phyloP scores from a whole-genome alignment of 352 stramenopile species.

The Phytophthora aleatoria region DNA sequence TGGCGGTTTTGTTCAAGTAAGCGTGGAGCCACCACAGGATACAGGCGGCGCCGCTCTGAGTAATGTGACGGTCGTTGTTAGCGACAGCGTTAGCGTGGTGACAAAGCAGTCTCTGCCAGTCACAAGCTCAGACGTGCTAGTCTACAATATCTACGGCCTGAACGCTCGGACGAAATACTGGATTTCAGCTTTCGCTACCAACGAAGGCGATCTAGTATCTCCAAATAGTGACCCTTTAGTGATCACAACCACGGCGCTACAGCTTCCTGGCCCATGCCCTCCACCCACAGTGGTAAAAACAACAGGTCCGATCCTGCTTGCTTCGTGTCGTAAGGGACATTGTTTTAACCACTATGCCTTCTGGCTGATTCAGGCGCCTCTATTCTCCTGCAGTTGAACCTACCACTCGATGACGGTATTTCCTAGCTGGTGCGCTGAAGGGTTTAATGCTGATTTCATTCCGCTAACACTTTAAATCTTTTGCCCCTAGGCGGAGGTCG shows the following conservation, averaged over 20 bases:
- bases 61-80: conserved; percentile 33
- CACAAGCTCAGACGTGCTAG: conserved; percentile 16
- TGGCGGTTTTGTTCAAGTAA: conserved; percentile 28
- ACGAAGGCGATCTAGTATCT: conserved; percentile 22
- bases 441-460: neutral
- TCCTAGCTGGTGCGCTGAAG: neutral
- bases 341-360: neutral
- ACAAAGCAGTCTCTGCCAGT: conserved; percentile 11
- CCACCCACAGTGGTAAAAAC: conserved; percentile 42
- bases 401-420: conserved; percentile 49
- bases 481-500: conserved; percentile 42
- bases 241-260: conserved; percentile 24
- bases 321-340: neutral
- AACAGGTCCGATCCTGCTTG: conserved; percentile 38
- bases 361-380: conserved; percentile 42
- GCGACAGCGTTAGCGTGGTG: conserved; percentile 8
- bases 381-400: conserved; percentile 41
- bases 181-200: conserved; percentile 39
- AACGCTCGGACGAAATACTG: conserved; percentile 39
- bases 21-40: conserved; percentile 31
- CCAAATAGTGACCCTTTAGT: conserved; percentile 23
- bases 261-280: conserved; percentile 47
- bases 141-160: conserved; percentile 40
- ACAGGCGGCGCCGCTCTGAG: conserved; percentile 40
- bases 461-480: conserved; percentile 1